Evolutionary conservation across 177 flowering plant species (phyloP), one percentile per base, ranked within the genome.

Genomic region (Telopea speciosissima): DNA sequence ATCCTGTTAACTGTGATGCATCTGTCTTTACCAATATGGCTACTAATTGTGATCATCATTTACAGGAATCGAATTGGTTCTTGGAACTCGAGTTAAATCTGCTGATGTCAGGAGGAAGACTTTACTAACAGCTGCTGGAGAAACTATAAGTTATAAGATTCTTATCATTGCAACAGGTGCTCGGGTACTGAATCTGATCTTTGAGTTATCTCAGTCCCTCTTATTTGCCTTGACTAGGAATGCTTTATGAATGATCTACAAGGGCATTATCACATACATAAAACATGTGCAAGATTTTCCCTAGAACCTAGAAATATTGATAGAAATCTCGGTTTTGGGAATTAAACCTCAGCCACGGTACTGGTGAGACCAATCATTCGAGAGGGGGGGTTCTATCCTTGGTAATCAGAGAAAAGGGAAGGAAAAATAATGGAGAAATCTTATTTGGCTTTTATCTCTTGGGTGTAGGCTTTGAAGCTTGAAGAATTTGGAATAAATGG

Each of bases 151-250:
- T 77, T 95, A 95, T 79, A 88, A 85, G 69, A 71, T 84, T 79
- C 96, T 95, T 79, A 83, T 95, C 71, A 81, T 92, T 79, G 99
- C 97, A 78, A 95, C 97, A 70, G 99, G 97, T 87, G 99, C 99
- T 81, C 90, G 96, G 97, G 99, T 95, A 91, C 65, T 80, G 77
- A 65, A 71, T 71, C 86, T 73, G 61, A 67, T 78, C 76, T 77
- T 70, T 68, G 24, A 63, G 25, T 56, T 13, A 22, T 68, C 45
- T 58, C 45, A 31, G 68, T 70, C 16, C 17, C 49, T 61, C 63
- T 68, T 49, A 44, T 33, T 44, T 28, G 19, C 45, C 23, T 58
- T 21, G 23, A 58, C 61, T 58, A 12, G 59, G 19, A 10, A 60
- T 12, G 63, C 36, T 11, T 24, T 62, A 8, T 68, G 13, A 26